Base-by-base conservation (phyloP, 495 filamentous ascomycete genomes). In the Immersiella caudata region DNA sequence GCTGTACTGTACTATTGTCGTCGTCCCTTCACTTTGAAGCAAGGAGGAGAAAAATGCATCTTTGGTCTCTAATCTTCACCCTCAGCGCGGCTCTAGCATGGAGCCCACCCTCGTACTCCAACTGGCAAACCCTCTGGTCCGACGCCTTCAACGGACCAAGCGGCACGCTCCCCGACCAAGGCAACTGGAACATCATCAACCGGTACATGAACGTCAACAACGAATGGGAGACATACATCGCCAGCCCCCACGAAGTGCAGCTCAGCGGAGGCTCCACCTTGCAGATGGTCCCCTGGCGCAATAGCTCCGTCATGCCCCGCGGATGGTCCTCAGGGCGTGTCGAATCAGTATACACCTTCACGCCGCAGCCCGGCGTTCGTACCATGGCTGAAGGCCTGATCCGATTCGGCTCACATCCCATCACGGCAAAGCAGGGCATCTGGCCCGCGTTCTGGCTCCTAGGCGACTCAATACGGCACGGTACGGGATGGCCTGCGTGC, bases 381-480 rank as follows among this genome's bases (percentile, higher is more conserved):
- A 80, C 82, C 8, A 71, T 82, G 49, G 77, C 78, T 16, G 79
- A 85, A 76, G 76, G 80, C 16, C 58, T 66, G 36, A 74, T 85
- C 36, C 75, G 79, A 18, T 80, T 85, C 62, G 83, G 83, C 36
- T 67, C 64, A 56, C 79, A 78, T 67, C 14, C 67, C 12, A 56
- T 66, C 27, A 50, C 51, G n/a, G 71, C 75, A 20, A 81, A 84
- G 71, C 75, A 80, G 68, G 83, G 83, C 7, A 79, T 85, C 70
- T 86, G 83, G 83, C 83, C 83, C 0, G 83, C 83, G 0, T 86
- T 84, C 72, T 86, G 83, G 83, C 63, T 83, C 33, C 75, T 86
- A n/a, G 83, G 83, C 1, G 62, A 80, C 60, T 69, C 73, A 14
- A 70, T 84, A 36, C 76, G 81, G 6, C 60, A 74, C 26, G 79